A percentile compares a stretch with the other conserved stretches of the same genome.
Conservation (phyloP, 2,329 filamentous ascomycete species). For the Hypomyces rosellus region DNA sequence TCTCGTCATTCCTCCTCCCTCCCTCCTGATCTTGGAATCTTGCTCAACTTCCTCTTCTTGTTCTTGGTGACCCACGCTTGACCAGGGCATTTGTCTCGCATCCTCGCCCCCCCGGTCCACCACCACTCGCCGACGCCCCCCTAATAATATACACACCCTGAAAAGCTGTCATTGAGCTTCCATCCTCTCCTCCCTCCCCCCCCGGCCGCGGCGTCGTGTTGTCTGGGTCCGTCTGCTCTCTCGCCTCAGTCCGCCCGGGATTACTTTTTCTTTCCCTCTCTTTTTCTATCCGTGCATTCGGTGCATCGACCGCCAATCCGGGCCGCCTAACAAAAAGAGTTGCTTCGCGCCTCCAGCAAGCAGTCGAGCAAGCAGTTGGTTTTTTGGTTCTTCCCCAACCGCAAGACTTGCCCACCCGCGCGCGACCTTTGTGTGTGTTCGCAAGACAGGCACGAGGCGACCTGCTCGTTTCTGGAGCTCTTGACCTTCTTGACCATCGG, state of each 20-base stretch:
- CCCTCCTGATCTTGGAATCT: neutral
- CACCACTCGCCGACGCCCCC: neutral
- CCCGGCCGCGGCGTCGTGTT: neutral
- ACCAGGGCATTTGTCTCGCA: neutral
- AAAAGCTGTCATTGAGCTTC: neutral
- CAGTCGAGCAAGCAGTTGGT: too few relatives aligned
- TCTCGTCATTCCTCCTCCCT: neutral
- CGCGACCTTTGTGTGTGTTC: neutral
- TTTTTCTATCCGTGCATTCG: constrained; percentile 6
- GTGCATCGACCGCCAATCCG: constrained; percentile 5
- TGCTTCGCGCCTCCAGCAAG: neutral
- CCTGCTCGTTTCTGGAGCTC: neutral
- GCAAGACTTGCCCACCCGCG: neutral
- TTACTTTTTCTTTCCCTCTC: neutral
- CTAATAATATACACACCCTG: neutral
- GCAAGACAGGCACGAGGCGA: constrained; percentile 7
- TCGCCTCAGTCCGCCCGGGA: neutral
- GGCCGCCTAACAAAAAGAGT: constrained; percentile 4
- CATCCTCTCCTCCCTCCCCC: neutral
- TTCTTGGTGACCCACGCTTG: neutral
- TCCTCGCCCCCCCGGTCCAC: neutral
- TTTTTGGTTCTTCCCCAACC: too few relatives aligned
- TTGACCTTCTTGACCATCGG: neutral
- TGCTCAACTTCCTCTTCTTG: neutral
- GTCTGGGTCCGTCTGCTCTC: neutral